Conservation (phyloP, 2,329 filamentous ascomycete genomes). For the Sporothrix schenckii region DNA sequence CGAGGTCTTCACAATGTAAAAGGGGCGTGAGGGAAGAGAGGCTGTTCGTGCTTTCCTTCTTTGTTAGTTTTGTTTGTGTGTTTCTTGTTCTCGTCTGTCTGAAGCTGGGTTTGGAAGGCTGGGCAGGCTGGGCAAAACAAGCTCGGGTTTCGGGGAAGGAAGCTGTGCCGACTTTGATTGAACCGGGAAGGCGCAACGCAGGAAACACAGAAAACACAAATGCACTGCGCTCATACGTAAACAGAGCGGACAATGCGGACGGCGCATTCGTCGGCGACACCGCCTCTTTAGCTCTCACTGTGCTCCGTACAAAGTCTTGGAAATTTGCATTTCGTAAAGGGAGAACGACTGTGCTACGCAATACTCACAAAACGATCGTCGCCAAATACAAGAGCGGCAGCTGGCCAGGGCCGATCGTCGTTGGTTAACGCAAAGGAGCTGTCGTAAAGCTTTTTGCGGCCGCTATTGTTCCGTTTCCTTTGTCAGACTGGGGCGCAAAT, state of each 20-base stretch:
- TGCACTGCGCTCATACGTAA: neutral
- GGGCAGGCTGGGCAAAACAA: neutral
- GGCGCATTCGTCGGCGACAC: neutral
- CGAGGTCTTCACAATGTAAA: neutral
- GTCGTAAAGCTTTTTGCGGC: neutral
- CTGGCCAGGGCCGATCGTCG: neutral
- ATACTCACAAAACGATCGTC: neutral
- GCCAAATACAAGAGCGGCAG: slow-evolving; percentile 18
- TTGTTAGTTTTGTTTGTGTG: slow-evolving; percentile 5
- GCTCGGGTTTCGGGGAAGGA: neutral
- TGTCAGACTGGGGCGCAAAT: slow-evolving; percentile 14
- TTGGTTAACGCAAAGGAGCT: neutral
- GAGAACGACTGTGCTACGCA: neutral
- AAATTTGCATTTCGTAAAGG: neutral
- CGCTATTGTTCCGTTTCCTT: neutral
- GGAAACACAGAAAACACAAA: no score
- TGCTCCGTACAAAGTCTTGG: neutral
- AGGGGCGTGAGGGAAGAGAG: neutral
- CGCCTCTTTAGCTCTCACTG: slow-evolving; percentile 6
- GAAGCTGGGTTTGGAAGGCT: neutral
- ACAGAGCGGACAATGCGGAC: neutral
- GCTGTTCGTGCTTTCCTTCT: slow-evolving; percentile 14
- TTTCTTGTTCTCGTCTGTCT: neutral
- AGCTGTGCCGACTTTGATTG: neutral
- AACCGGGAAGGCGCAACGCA: slow-evolving; percentile 3